Percentiles rank a stretch among this genome's conserved stretches.
phyloP scores from a whole-genome alignment of 352 stramenopile species.

The Thraustochytrium sp. region DNA sequence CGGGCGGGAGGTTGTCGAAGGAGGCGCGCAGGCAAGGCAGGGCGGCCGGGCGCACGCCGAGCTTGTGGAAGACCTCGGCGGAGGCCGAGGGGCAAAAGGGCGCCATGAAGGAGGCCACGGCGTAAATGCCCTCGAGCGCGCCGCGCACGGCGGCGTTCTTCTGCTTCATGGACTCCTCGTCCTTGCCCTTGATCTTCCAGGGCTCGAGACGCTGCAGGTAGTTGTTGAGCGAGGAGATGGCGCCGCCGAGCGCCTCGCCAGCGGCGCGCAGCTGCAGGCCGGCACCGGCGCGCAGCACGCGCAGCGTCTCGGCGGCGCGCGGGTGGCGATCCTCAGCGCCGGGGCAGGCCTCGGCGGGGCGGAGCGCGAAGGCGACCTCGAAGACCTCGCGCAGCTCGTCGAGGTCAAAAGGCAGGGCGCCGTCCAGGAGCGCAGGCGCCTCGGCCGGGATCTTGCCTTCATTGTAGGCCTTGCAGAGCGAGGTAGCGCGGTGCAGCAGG shows the following conservation, averaged over 20 bases:
- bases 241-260: constrained; percentile 43
- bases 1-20: constrained; percentile 83
- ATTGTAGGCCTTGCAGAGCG: constrained; percentile 91
- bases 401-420: constrained; percentile 72
- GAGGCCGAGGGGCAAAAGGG: constrained; percentile 84
- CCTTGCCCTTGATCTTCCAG: constrained; percentile 89
- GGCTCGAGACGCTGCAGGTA: constrained; percentile 94
- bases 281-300: neutral
- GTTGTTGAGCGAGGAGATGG: constrained; percentile 86
- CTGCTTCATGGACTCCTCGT: constrained; percentile 65
- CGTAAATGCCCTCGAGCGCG: constrained; percentile 93
- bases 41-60: constrained; percentile 72
- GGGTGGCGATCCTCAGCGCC: neutral
- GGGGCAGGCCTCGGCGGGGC: neutral
- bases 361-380: constrained; percentile 50
- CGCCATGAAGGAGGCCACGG: constrained; percentile 87
- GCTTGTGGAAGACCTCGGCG: constrained; percentile 86
- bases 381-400: constrained; percentile 59
- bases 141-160: constrained; percentile 84
- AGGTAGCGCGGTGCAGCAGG: constrained; percentile 91
- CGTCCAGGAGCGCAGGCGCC: constrained; percentile 46
- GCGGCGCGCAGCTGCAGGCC: constrained; percentile 37
- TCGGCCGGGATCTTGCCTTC: constrained; percentile 67
- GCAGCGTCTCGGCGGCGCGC: neutral
- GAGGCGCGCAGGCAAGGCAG: constrained; percentile 66